Conservation (phyloP, 768 basidiomycete species). For the Rhodosporidiobolus odoratus region DNA sequence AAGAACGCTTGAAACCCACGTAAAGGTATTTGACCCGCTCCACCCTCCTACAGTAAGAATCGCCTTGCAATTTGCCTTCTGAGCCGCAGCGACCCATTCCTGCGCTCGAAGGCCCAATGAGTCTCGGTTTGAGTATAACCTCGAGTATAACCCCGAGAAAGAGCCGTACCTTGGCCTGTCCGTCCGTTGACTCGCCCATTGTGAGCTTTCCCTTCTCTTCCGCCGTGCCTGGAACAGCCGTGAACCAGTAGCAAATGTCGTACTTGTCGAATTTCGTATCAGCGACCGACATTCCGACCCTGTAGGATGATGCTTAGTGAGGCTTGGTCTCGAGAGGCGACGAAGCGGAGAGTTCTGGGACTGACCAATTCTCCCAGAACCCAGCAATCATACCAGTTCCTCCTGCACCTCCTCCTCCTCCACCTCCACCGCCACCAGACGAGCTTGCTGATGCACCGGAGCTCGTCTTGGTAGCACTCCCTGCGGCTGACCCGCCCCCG, state of each 20-base stretch:
- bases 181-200: not conserved
- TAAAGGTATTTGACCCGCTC: not conserved
- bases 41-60: not conserved
- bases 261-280: not conserved
- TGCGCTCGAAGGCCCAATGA: not conserved
- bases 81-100: not conserved
- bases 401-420: not conserved
- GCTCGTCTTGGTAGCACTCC: not conserved
- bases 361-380: conserved; percentile 25
- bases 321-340: no score
- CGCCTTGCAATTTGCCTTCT: conserved; percentile 4
- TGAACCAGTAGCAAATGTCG: not conserved
- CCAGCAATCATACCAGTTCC: not conserved
- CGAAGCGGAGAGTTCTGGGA: no score
- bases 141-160: not conserved
- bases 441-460: not conserved
- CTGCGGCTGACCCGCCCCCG: not conserved
- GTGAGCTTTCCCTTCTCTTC: not conserved
- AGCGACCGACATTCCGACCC: not conserved
- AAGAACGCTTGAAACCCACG: not conserved
- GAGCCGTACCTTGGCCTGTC: conserved; percentile 10
- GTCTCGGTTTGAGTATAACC: not conserved
- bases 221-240: not conserved
- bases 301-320: no score
- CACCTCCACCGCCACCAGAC: not conserved